phyloP scores from a whole-genome alignment of 176 grass and related monocot species.

The Eremochloa ophiuroides region DNA sequence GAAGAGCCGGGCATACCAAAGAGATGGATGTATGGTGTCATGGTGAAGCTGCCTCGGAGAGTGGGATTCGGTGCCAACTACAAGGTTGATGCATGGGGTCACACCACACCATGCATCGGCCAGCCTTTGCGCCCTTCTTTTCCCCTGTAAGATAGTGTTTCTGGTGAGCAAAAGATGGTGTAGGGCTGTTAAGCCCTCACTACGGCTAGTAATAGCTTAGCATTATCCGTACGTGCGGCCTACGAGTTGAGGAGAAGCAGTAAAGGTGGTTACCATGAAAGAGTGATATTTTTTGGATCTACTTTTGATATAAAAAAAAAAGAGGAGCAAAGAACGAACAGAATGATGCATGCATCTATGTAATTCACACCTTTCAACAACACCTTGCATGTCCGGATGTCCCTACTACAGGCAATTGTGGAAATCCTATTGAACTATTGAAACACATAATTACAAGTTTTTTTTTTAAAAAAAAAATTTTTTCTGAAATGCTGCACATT shows the following conservation, averaged over 20 bases:
- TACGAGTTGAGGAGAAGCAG: conserved; percentile 29
- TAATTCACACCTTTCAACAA: background rate
- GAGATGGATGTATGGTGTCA: conserved; percentile 46
- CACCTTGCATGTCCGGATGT: background rate
- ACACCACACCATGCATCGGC: conserved; percentile 27
- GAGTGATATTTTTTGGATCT: conserved; percentile 30
- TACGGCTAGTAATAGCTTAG: conserved; percentile 45
- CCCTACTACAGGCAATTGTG: background rate
- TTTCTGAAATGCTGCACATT: too few relatives aligned
- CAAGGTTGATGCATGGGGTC: conserved; percentile 70
- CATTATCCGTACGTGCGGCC: conserved; percentile 40
- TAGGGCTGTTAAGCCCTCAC: conserved; percentile 48
- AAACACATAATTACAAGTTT: too few relatives aligned
- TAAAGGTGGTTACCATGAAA: conserved; percentile 22
- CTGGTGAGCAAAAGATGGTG: conserved; percentile 27
- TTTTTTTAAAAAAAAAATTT: too few relatives aligned
- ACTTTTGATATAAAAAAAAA: conserved; percentile 24
- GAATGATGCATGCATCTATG: conserved; percentile 37
- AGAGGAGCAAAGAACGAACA: conserved; percentile 21
- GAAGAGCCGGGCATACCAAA: background rate
- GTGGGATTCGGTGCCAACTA: conserved; percentile 71
- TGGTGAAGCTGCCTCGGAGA: conserved; percentile 57
- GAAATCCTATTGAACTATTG: too few relatives aligned
- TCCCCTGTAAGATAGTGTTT: conserved; percentile 40
- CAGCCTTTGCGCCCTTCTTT: conserved; percentile 44